These are phyloP conservation scores for Talaromyces sp. DNA, from an alignment of 2,329 filamentous ascomycete species.

Conservation along the genomic window DNA sequence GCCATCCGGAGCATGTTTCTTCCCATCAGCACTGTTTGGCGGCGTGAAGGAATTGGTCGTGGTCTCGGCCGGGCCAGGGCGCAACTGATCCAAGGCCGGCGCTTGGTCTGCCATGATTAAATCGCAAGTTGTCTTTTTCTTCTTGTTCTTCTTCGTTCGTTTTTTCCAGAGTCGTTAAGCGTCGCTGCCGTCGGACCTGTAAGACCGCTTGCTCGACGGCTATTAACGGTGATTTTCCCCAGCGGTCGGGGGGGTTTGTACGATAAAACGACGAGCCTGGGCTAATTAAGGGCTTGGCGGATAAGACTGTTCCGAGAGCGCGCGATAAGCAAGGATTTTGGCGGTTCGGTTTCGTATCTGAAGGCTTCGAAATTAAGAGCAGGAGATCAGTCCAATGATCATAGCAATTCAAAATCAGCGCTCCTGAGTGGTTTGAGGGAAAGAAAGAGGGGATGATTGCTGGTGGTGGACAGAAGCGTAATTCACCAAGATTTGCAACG, in stretches of 20 bases:
- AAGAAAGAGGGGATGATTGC: not conserved
- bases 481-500: conserved; percentile 1
- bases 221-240: conserved; percentile 22
- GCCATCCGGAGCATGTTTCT: conserved; percentile 37
- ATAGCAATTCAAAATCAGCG: not conserved
- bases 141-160: conserved; percentile 3
- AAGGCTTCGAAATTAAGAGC: not conserved
- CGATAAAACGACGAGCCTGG: not conserved
- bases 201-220: conserved; percentile 41
- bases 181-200: conserved; percentile 32
- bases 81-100: conserved; percentile 21
- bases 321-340: not conserved
- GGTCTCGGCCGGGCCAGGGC: conserved; percentile 16
- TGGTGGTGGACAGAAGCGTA: not conserved
- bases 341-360: not conserved
- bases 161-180: conserved; percentile 10
- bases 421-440: not conserved
- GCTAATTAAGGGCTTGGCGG: conserved; percentile 3
- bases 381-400: not conserved
- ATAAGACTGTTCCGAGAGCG: conserved; percentile 8
- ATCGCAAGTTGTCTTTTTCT: not conserved
- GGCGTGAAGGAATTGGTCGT: conserved; percentile 36
- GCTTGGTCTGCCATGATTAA: conserved; percentile 30
- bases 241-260: conserved; percentile 33
- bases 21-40: conserved; percentile 38